A percentile compares a stretch with the other conserved stretches of the same genome.
phyloP scores from a whole-genome alignment of 164 flowering plant genomes.

The Vitis vinifera region DNA sequence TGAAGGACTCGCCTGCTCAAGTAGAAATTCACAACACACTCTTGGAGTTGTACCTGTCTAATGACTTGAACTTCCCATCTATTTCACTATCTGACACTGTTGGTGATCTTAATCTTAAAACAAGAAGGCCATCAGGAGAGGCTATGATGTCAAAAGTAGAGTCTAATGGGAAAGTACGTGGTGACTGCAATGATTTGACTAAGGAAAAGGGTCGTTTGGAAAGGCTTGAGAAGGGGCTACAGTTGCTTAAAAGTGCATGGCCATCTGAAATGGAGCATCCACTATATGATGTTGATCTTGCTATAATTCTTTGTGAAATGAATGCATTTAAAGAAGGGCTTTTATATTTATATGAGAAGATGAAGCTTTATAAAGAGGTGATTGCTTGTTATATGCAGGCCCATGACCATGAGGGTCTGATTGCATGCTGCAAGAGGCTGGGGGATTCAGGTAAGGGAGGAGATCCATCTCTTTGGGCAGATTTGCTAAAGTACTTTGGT shows the following conservation, averaged over 20 bases:
- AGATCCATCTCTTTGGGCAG: conserved; percentile 94
- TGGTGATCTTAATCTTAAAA: conserved; percentile 26
- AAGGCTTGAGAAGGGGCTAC: conserved; percentile 72
- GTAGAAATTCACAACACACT: conserved; percentile 93
- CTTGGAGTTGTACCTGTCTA: conserved; percentile 86
- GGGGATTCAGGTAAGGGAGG: conserved; percentile 94
- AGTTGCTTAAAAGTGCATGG: conserved; percentile 82
- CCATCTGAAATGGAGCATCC: conserved; percentile 85
- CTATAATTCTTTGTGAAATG: conserved; percentile 94
- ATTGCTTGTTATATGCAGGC: conserved; percentile 97
- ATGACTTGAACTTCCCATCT: conserved; percentile 76
- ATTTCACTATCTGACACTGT: conserved; percentile 44
- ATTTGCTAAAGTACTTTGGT: conserved; percentile 89
- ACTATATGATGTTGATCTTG: conserved; percentile 88
- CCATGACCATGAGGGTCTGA: conserved; percentile 92
- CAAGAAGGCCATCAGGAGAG: conserved; percentile 24
- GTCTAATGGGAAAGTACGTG: conserved; percentile 45
- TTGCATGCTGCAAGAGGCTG: conserved; percentile 92
- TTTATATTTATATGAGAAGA: conserved; percentile 84
- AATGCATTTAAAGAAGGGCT: conserved; percentile 83
- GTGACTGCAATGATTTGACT: conserved; percentile 22
- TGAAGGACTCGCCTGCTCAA: conserved; percentile 93
- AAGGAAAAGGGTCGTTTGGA: conserved; percentile 47
- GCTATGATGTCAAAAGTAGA: conserved; percentile 28
- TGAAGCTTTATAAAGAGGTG: conserved; percentile 95